Base-by-base conservation (phyloP, 2,329 filamentous ascomycete species). In the Arthrobotrys conoides region DNA sequence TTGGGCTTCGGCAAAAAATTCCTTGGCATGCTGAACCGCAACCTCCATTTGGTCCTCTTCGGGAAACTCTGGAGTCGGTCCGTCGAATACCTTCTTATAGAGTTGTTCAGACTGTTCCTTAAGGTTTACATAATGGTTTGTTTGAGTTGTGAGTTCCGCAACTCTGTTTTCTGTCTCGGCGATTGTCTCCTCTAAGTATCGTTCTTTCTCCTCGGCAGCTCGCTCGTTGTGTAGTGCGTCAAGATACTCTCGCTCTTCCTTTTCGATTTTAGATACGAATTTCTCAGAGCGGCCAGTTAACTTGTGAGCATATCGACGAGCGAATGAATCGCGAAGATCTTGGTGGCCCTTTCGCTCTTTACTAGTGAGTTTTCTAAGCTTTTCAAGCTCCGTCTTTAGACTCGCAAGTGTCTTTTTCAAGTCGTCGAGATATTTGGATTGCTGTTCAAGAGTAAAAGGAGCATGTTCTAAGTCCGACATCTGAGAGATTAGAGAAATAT, bases 231-330 rank as follows among this genome's bases (percentile, higher is more conserved):
- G 86, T 57, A 88, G 84, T 0, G 86, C 88, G 55, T 88, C 86
- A 27, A 88, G 85, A 82, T 89, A 90, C 79, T 89, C 88, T 51
- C 84, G 83, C 82, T 89, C 88, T 82, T 89, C 88, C 78, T 87
- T 88, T 61, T 85, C 85, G 14, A 87, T 87, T 63, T 85, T 85
- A n/a, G 85, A 85, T 16, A 84, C 83, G 79, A 88, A 88, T 64
- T 86, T 86, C n/a, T 85, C 86, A 49, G 85, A 85, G 78, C 86
- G 86, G 30, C 88, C 86, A 3, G 86, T 84, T 9, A 88, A 84
- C 75, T 86, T 87, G 84, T 88, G 87, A 46, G 86, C 84, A 81
- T 88, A 87, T 46, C 88, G 87, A 68, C 85, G 86, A 81, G 89
- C 83, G 59, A 87, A 86, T 53, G 86, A 87, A 83, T 89, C 86